A percentile compares a stretch with the other conserved stretches of the same genome.
These are phyloP conservation scores for Globisporangium heterothallicum DNA, from an alignment of 352 stramenopile genomes.

Conservation along the genomic window DNA sequence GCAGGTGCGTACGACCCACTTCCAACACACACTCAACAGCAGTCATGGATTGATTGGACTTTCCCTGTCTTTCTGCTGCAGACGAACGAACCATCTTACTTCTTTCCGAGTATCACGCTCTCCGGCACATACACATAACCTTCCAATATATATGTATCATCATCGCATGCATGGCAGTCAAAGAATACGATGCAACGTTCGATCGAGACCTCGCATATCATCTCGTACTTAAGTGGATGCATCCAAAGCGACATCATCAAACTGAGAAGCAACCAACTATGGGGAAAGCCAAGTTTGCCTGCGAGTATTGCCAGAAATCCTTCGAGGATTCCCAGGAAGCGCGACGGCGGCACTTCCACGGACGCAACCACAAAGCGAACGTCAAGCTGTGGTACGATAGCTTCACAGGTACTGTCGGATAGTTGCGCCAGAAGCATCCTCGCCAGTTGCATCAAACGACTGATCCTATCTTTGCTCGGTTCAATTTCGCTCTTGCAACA, in stretches of 20 bases:
- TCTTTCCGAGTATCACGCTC: slow-evolving; percentile 84
- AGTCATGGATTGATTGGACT: too few species aligned
- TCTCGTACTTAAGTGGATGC: slow-evolving; percentile 37
- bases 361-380: slow-evolving; percentile 73
- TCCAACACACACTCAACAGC: too few species aligned
- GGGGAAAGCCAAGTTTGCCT: slow-evolving; percentile 51
- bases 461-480: too few species aligned
- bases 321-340: slow-evolving; percentile 77
- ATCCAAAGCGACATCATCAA: not conserved
- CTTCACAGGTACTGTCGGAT: slow-evolving; percentile 64
- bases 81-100: slow-evolving; percentile 70
- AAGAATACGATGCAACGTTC: not conserved
- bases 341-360: slow-evolving; percentile 53
- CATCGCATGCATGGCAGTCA: not conserved
- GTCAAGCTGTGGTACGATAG: slow-evolving; percentile 85
- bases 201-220: not conserved
- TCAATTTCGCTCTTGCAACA: slow-evolving; percentile 8
- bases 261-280: slow-evolving; percentile 20
- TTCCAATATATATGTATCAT: not conserved
- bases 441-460: too few species aligned
- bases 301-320: slow-evolving; percentile 78
- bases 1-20: too few species aligned
- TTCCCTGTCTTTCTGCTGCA: slow-evolving; percentile 8
- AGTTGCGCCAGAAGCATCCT: too few species aligned
- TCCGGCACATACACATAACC: slow-evolving; percentile 66